Evolutionary conservation across 805 yeast genomes (phyloP).

Genomic region (Saturnispora zaruensis): DNA sequence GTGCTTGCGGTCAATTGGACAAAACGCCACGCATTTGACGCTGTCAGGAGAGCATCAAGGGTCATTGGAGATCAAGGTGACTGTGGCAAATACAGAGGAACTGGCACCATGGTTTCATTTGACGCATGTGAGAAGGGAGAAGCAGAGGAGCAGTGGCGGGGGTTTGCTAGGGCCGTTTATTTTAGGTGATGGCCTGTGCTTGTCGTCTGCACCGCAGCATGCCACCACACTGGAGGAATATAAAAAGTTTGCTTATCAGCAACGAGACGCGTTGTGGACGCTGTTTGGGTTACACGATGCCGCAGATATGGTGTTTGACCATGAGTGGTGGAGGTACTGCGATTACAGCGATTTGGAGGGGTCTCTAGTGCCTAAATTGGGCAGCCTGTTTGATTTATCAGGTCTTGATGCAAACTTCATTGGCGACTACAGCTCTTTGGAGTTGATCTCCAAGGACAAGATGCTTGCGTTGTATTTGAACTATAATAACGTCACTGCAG

Average conservation of each 20-base stretch:
- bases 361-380: background rate
- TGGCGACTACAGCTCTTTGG: conserved; percentile 1
- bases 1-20: background rate
- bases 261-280: conserved; percentile 10
- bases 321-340: conserved; percentile 24
- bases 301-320: conserved; percentile 16
- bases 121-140: background rate
- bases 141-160: background rate
- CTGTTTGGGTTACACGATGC: conserved; percentile 5
- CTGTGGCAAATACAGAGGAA: background rate
- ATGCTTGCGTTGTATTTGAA: background rate
- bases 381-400: background rate
- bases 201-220: conserved; percentile 22
- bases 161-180: background rate
- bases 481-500: background rate
- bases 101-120: conserved; percentile 1
- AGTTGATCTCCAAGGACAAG: background rate
- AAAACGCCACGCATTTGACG: background rate
- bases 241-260: conserved; percentile 12
- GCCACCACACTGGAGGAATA: conserved; percentile 20
- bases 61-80: background rate
- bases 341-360: background rate
- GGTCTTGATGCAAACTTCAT: background rate
- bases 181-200: background rate
- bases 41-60: background rate